phyloP scores from a whole-genome alignment of 352 stramenopile genomes.

The Phytophthora brassicae region DNA sequence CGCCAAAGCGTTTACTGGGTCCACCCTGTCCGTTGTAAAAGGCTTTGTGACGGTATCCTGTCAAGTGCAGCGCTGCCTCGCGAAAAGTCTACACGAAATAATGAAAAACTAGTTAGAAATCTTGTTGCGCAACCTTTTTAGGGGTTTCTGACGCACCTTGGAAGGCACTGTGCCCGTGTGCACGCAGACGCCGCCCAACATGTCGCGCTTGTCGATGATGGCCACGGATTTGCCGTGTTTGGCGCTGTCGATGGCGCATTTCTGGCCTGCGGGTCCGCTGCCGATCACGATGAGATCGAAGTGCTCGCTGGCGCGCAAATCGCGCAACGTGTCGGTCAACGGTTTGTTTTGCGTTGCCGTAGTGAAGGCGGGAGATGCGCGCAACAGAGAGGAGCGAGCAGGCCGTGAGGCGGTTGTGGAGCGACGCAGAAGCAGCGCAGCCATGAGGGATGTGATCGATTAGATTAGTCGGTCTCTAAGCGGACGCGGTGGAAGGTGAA shows the following conservation, averaged over 20 bases:
- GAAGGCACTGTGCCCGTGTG: slow-evolving; percentile 89
- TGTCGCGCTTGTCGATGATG: slow-evolving; percentile 89
- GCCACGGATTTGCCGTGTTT: slow-evolving; percentile 84
- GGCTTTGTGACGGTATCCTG: slow-evolving; percentile 83
- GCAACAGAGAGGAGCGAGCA: slow-evolving; percentile 4
- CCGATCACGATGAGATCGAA: slow-evolving; percentile 91
- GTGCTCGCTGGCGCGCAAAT: slow-evolving; percentile 84
- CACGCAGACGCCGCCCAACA: slow-evolving; percentile 88
- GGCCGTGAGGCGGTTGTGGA: slow-evolving; percentile 15
- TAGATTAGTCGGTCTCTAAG: too few species aligned
- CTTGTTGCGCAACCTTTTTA: too few species aligned
- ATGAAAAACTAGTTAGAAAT: neutral
- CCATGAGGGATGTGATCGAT: too few species aligned
- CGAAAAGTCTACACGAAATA: slow-evolving; percentile 73
- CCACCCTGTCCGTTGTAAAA: slow-evolving; percentile 85
- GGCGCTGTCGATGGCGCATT: slow-evolving; percentile 89
- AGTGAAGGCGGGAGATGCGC: slow-evolving; percentile 10
- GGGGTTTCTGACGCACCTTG: slow-evolving; percentile 43
- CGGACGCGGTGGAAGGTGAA: slow-evolving; percentile 16
- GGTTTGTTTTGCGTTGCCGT: slow-evolving; percentile 15
- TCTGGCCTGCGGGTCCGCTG: slow-evolving; percentile 85
- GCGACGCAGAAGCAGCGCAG: slow-evolving; percentile 24
- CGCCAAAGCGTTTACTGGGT: slow-evolving; percentile 66
- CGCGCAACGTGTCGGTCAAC: slow-evolving; percentile 69
- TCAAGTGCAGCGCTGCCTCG: slow-evolving; percentile 88